Base-by-base conservation (phyloP, 768 basidiomycete genomes). In the Suillus ampliporus region DNA sequence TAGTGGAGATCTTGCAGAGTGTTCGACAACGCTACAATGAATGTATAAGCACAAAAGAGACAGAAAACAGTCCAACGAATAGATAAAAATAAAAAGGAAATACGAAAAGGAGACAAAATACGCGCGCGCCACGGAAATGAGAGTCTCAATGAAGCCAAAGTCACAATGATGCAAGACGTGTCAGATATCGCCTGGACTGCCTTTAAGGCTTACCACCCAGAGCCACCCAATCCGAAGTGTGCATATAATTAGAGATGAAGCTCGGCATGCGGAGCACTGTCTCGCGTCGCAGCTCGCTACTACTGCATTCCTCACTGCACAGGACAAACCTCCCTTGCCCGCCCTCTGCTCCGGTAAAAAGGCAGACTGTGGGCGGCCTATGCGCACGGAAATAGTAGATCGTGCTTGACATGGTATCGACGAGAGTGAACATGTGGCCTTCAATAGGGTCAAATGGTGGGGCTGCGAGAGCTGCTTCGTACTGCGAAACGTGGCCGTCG, bases 321-420 rank as follows among this genome's bases (percentile, higher is more conserved):
- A 72, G 26, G 48, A 68, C 59, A 19, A 66, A 72, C 23, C 69
- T 64, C 37, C 71, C 69, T 50, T 71, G 48, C 38, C 71, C 71
- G 0, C 65, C 62, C 37, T 71, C 65, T 8, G 60, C 58, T 28
- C 70, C 68, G 7, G 65, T 65, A 50, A 54, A 72, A 34, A 72
- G 47, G 52, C 71, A 72, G 3, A 72, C 71, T 1, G 68, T 72
- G n/a, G 72, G 71, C 0, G 70, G 68, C 31, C 47, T 61, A 1
- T 47, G 51, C 6, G 70, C 68, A 6, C 61, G 62, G 66, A 74
- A 72, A 54, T 68, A 72, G 41, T 72, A 74, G 9, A 72, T 19
- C 4, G 64, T 70, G 5, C 63, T 57, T 2, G 71, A 74, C 1
- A 60, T 0, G 0, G 71, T 74, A 53, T 72, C 71, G 7, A 71